Conservation (phyloP, 108 stramenopile genomes). For the Asterionellopsis glacialis region DNA sequence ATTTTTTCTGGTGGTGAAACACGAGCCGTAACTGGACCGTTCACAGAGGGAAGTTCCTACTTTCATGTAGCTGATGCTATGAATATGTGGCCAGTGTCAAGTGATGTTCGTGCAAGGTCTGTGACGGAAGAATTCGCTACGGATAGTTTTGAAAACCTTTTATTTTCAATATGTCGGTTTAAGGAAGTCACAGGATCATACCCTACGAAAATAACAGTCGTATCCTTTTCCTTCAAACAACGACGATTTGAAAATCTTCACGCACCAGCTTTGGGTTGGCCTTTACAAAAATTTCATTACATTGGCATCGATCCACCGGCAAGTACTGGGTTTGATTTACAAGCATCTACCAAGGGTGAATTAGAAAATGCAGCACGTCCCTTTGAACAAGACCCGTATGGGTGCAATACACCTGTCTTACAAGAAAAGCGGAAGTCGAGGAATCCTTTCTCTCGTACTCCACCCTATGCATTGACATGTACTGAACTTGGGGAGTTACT, state of each 20-base stretch:
- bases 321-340: conserved; percentile 73
- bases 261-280: conserved; percentile 82
- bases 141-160: conserved; percentile 94
- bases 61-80: conserved; percentile 82
- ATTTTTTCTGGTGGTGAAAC: conserved; percentile 96
- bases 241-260: conserved; percentile 84
- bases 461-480: conserved; percentile 86
- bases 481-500: conserved; percentile 86
- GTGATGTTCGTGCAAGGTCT: conserved; percentile 71
- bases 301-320: conserved; percentile 85
- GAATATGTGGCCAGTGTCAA: conserved; percentile 57
- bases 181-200: conserved; percentile 89
- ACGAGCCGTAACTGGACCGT: conserved; percentile 76
- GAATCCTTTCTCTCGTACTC: conserved; percentile 86
- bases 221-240: conserved; percentile 93
- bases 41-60: conserved; percentile 81
- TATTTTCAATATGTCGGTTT: conserved; percentile 96
- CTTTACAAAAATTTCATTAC: conserved; percentile 66
- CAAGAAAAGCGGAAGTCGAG: conserved; percentile 79
- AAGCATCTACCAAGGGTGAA: conserved; percentile 62
- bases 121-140: conserved; percentile 92
- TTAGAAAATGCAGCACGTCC: conserved; percentile 66
- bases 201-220: conserved; percentile 83
- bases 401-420: conserved; percentile 74
- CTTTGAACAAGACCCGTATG: conserved; percentile 91